Conservation (phyloP, 75 land plant genomes). For the Picea glauca region DNA sequence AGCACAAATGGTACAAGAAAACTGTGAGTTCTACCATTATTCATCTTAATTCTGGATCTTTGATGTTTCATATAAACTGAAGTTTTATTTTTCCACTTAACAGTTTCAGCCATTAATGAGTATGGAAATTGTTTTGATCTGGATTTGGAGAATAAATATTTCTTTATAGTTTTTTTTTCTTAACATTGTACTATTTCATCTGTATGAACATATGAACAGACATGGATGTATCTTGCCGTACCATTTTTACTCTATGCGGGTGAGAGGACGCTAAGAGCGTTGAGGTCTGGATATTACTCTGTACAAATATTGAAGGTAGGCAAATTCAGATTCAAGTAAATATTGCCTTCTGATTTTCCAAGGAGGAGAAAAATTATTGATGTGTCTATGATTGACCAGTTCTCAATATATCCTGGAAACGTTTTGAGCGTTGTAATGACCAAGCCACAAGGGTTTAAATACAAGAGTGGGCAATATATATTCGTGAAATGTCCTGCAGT, state of each 20-base stretch:
- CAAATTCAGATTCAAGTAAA: background rate
- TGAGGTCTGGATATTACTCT: constrained; percentile 53
- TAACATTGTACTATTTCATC: too few relatives aligned
- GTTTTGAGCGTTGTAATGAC: constrained; percentile 81
- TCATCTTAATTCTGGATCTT: too few relatives aligned
- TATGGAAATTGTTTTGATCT: too few relatives aligned
- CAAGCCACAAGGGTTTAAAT: constrained; percentile 80
- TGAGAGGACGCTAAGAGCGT: constrained; percentile 55
- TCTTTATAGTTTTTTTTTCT: too few relatives aligned
- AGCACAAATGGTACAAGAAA: constrained; percentile 55
- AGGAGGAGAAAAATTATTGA: too few relatives aligned
- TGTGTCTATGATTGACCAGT: constrained; percentile 29
- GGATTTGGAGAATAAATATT: too few relatives aligned
- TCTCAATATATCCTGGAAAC: constrained; percentile 78
- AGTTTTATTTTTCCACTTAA: too few relatives aligned
- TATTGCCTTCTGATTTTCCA: background rate
- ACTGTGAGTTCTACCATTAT: constrained; percentile 44
- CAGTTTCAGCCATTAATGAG: too few relatives aligned
- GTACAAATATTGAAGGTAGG: constrained; percentile 66
- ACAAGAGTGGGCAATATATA: constrained; percentile 93
- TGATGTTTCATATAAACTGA: too few relatives aligned
- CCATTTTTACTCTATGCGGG: constrained; percentile 65
- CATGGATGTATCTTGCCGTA: constrained; percentile 82
- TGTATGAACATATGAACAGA: constrained; percentile 30
- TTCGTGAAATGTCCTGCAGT: constrained; percentile 85